Base-by-base conservation (phyloP, 768 basidiomycete species). In the Tephrocybe sp. region DNA sequence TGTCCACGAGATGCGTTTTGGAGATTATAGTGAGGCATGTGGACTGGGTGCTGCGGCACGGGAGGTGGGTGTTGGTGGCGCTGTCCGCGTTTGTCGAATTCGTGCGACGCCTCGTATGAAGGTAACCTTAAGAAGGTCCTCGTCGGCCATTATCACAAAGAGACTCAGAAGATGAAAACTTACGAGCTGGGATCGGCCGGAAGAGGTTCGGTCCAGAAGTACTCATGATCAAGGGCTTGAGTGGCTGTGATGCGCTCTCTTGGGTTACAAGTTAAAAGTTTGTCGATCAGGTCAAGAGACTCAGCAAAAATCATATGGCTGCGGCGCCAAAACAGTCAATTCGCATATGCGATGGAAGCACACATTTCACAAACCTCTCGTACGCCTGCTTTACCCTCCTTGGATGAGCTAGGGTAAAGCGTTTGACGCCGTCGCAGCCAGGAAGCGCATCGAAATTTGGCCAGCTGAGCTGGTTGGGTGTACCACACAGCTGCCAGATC, bases 121-220 rank as follows among this genome's bases (percentile, higher is more conserved):
- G 88, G 88, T 23, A 90, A 73, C 41, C 89, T 91, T 51, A 0
- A 50, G 3, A 20, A 12, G 46, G 47, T 38, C 25, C 42, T 34
- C 25, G 43, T 46, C n/a, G 45, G 43, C 17, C 25, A 33, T 12
- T 20, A 11, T 44, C 26, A 45, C n/a, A 51, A 18, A 45, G 40
- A 18, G 3, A 17, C 17, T 32, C 56, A 25, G 7, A 37, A 43
- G 8, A 17, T 20, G 7, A 72, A n/a, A n/a, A n/a, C 83, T 51
- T 61, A 90, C 90, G 81, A 80, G 66, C 85, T 88, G 1, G 89
- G 90, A 70, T 91, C 88, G 18, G 89, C 89, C 30, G 94, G 90
- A 32, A 93, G 61, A 0, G 96, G 95, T 56, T 90, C 85, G 0
- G 85, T 86, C 91, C 92, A 97, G 68, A 98, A 97, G 73, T 93